Percentiles rank a stretch among this genome's conserved stretches.
Evolutionary conservation across 164 flowering plant genomes (phyloP).

Genomic region (Nymphaea colorata): DNA sequence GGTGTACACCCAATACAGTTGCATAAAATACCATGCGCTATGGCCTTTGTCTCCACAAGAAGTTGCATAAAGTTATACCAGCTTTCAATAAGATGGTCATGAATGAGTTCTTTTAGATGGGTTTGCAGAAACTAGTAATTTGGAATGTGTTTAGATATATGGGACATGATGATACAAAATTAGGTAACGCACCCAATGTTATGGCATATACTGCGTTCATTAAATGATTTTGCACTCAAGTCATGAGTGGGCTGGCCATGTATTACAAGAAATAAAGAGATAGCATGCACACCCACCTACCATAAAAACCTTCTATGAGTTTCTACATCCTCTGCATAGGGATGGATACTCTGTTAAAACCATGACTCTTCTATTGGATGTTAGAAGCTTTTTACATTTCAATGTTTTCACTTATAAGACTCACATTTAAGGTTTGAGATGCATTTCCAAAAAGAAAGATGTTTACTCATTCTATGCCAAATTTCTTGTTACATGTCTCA

Average conservation of each 20-base stretch:
- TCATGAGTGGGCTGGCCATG: slow-evolving; percentile 44
- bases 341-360: slow-evolving; percentile 25
- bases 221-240: slow-evolving; percentile 48
- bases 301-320: slow-evolving; percentile 53
- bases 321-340: slow-evolving; percentile 48
- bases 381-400: slow-evolving; percentile 25
- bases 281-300: slow-evolving; percentile 38
- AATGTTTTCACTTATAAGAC: slow-evolving; percentile 57
- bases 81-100: slow-evolving; percentile 38
- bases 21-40: slow-evolving; percentile 46
- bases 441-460: slow-evolving; percentile 27
- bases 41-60: slow-evolving; percentile 42
- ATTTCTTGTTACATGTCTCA: slow-evolving; percentile 28
- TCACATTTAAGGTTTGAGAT: slow-evolving; percentile 38
- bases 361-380: slow-evolving; percentile 35
- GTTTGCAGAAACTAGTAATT: slow-evolving; percentile 45
- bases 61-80: slow-evolving; percentile 30
- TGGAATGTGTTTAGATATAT: slow-evolving; percentile 42
- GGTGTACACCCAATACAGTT: slow-evolving; percentile 39
- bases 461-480: slow-evolving; percentile 37
- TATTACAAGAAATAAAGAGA: slow-evolving; percentile 40
- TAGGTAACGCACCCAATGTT: slow-evolving; percentile 65
- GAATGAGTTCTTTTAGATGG: slow-evolving; percentile 41
- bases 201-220: slow-evolving; percentile 57
- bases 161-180: slow-evolving; percentile 58